Base-by-base conservation (phyloP, 1,284 basidiomycete genomes). In the Uromyces viciae-fabae region DNA sequence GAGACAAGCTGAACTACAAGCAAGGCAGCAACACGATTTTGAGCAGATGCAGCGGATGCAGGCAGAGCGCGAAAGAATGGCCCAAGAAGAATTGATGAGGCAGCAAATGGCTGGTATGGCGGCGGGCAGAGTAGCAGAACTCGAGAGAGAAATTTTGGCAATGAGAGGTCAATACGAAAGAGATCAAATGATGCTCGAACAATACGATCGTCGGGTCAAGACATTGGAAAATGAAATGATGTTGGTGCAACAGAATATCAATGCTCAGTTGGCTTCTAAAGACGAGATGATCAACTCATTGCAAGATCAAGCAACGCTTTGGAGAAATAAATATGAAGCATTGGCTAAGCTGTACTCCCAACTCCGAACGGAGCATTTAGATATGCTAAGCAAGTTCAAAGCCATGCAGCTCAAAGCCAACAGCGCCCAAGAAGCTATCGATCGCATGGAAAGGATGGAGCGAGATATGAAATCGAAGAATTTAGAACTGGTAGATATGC, bases 401-500 rank as follows among this genome's bases (percentile, higher is more conserved):
- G 92, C 94, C 85, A 90, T 97, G 90, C 95, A 99, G 86, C 90
- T 99, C 84, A 98, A 98, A 87, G 97, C 97, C 28, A 97, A 95
- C 86, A 98, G 95, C 76, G 95, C 97, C 0, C 96, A 98, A 86
- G 97, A 99, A 87, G 94, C 96, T n/a, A 92, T 99, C 75, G 96
- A 99, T 87, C 92, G 92, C 85, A 98, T 99, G 95, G 97, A 99
- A 87, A 90, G 95, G 82, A 99, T 99, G 95, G 97, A 99, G 86
- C 89, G 95, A 49, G 97, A 99, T 86, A 89, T 98, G 84, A 99
- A 99, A 88, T 90, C 94, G 56, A 99, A 99, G 90, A 99, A 98
- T 86, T 88, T 99, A 80, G 97, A 99, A 86, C 88, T 99, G 43
- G 96, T 96, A 38, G 97, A 99, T 86, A 99, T 99, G 97, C 93